Evolutionary conservation across 257 asterid species (phyloP), one percentile per base, ranked within the genome.

Genomic region (Nicotiana undulata): DNA sequence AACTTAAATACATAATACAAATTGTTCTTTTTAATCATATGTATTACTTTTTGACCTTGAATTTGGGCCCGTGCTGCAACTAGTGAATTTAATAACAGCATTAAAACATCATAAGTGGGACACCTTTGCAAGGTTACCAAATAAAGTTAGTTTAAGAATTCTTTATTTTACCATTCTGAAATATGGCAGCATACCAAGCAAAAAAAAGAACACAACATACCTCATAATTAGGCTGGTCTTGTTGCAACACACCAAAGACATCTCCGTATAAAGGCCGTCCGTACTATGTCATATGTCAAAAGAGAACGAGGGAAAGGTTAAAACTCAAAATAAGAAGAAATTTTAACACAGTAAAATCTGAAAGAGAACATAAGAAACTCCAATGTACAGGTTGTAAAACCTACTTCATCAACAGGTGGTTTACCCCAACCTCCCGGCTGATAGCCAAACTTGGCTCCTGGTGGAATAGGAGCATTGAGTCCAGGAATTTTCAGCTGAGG

Each of bases 401-500:
- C 28, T 84, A 94, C 99, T 82, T 96, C 98, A 85, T 96, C 99
- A 79, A 96, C 99, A 49, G 98, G 99, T 26, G 98, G 99, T 82
- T 94, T 96, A 74, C 99, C 98, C 99, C 98, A 96, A 80, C 94
- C 98, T 83, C 97, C 98, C 81, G 88, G 92, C n/a, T 93, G 98
- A 75, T 92, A 96, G 79, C 99, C 99, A 82, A 96, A 96, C 88
- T 91, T 96, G 81, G 99, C 98, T 86, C 97, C 97, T 82, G 82
- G 85, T 8, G 99, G 99, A 85, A 96, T 96, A 80, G 99, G 99
- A 26, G 99, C 97, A 83, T 96, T 96, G 53, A 96, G 89, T n/a
- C 99, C 98, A 1, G 99, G 98, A 76, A 96, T 92, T 84, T 94
- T 96, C 37, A 96, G 87, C 83, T 91, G 96, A 51, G 98, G 99